Evolutionary conservation across 495 filamentous ascomycete species (phyloP).

Genomic region (Hypoxylon lenormandii): DNA sequence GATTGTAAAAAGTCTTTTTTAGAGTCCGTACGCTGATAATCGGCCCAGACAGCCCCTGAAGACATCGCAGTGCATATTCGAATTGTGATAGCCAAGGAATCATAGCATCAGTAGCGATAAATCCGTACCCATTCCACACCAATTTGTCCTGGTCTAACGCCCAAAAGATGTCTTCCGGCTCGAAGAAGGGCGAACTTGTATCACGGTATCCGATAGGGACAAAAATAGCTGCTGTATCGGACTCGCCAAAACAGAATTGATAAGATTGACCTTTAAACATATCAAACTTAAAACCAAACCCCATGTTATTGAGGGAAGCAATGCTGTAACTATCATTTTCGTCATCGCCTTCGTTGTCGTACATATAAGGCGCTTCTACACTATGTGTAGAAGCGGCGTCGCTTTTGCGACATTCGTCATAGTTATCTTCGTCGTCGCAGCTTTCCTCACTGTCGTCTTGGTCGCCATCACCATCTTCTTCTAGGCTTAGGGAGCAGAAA

Average conservation of each 20-base stretch:
- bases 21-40: neutral
- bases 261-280: neutral
- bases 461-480: neutral
- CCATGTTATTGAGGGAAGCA: too few relatives aligned
- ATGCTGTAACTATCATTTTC: neutral
- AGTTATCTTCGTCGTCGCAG: neutral
- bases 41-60: neutral
- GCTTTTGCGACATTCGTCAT: too few relatives aligned
- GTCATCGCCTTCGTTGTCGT: neutral
- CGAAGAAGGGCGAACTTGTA: neutral
- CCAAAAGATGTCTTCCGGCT: slow-evolving; percentile 8
- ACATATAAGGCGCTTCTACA: too few relatives aligned
- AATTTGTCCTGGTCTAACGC: neutral
- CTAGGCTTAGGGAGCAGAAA: neutral
- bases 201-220: slow-evolving; percentile 2
- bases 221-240: neutral
- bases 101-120: neutral
- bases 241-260: neutral
- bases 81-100: neutral
- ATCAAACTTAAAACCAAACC: too few relatives aligned
- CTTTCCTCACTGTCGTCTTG: neutral
- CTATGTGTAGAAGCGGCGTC: too few relatives aligned
- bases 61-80: neutral
- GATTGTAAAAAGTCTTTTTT: neutral
- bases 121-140: neutral